phyloP scores from a whole-genome alignment of 345 rosid genomes.

The Arabis alpina region DNA sequence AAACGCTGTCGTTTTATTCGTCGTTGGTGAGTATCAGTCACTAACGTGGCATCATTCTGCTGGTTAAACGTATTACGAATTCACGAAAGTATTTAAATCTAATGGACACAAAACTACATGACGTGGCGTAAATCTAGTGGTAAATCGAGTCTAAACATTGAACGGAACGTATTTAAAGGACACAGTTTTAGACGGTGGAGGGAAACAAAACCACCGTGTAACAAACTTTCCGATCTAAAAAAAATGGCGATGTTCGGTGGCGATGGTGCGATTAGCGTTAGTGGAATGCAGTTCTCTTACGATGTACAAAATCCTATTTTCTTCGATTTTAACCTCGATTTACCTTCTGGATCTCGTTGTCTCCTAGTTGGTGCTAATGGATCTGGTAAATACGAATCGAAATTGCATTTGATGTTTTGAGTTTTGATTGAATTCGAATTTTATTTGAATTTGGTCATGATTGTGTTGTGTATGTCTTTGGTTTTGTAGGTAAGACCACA shows the following conservation, averaged over 20 bases:
- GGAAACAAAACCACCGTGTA: constrained; percentile 2
- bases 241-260: constrained; percentile 48
- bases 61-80: constrained; percentile 37
- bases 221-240: neutral
- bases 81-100: constrained; percentile 25
- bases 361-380: constrained; percentile 97
- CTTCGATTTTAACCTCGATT: constrained; percentile 69
- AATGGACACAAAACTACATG: constrained; percentile 23
- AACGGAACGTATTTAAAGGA: constrained; percentile 32
- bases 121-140: constrained; percentile 41
- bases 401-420: neutral
- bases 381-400: constrained; percentile 59
- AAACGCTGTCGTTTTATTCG: neutral
- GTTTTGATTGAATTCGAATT: neutral
- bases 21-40: constrained; percentile 4
- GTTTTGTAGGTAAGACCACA: constrained; percentile 69
- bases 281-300: constrained; percentile 90
- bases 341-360: constrained; percentile 85
- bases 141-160: neutral
- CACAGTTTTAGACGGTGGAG: neutral
- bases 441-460: neutral
- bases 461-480: too few species aligned
- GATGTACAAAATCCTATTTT: constrained; percentile 64
- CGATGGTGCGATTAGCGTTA: constrained; percentile 55
- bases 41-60: constrained; percentile 31